Conservation (phyloP, 306 rosid genomes). For the Begonia masoniana region DNA sequence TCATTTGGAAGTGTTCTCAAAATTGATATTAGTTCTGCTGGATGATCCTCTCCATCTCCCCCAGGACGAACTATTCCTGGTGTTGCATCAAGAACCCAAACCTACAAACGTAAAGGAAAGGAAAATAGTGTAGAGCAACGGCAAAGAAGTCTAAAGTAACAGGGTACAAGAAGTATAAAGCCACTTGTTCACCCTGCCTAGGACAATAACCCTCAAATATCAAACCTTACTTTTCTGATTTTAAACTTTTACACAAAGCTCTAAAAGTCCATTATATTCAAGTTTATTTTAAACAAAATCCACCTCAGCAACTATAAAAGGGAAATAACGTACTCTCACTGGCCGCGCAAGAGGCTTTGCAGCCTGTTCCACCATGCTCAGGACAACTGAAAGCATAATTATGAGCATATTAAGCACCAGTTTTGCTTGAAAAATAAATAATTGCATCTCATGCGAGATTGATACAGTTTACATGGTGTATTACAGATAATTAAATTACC, state of each 20-base stretch:
- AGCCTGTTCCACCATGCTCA: slow-evolving; percentile 98
- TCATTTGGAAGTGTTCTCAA: slow-evolving; percentile 56
- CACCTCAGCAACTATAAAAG: background rate
- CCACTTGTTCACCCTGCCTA: background rate
- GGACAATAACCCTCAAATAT: background rate
- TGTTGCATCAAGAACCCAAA: slow-evolving; percentile 87
- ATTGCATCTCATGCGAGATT: too few species aligned
- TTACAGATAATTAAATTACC: slow-evolving; percentile 23
- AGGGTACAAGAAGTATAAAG: background rate
- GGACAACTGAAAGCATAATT: slow-evolving; percentile 37
- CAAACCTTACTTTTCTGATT: background rate
- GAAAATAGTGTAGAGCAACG: background rate
- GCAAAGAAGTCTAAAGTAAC: background rate
- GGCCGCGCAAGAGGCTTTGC: slow-evolving; percentile 97
- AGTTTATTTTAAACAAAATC: too few species aligned
- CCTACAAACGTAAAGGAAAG: slow-evolving; percentile 37
- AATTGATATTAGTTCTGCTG: slow-evolving; percentile 73
- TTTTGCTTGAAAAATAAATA: too few species aligned
- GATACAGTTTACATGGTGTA: too few species aligned
- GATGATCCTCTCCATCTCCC: slow-evolving; percentile 96
- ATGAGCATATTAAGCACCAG: slow-evolving; percentile 5
- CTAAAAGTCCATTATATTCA: too few species aligned
- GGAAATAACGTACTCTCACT: slow-evolving; percentile 47
- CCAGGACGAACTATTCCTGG: slow-evolving; percentile 87
- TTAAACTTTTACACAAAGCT: background rate